Percentiles rank a stretch among this genome's conserved stretches.
phyloP scores from a whole-genome alignment of 441 rosid genomes.

The Corymbia citriodora region DNA sequence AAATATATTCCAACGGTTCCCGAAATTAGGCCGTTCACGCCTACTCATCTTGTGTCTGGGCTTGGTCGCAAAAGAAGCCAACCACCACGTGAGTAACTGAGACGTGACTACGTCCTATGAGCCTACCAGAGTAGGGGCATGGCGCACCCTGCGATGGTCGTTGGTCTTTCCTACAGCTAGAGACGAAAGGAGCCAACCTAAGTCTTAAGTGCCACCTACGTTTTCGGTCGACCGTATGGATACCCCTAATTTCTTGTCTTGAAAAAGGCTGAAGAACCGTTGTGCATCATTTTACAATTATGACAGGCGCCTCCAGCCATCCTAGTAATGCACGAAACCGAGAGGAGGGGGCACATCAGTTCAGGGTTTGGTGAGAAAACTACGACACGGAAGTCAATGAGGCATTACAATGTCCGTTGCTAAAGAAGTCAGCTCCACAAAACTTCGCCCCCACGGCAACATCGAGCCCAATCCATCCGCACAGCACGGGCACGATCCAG shows the following conservation, averaged over 20 bases:
- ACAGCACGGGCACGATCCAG: fast-evolving
- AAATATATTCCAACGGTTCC: too few relatives aligned
- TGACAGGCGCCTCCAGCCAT: not conserved
- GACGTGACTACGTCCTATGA: not conserved
- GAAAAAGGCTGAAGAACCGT: not conserved
- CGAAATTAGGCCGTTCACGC: too few relatives aligned
- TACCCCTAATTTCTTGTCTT: not conserved
- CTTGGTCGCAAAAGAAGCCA: not conserved
- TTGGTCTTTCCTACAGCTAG: not conserved
- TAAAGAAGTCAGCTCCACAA: not conserved
- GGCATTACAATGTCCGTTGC: not conserved
- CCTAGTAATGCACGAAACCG: not conserved
- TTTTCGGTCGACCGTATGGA: not conserved
- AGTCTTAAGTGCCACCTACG: not conserved
- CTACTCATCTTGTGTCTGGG: not conserved
- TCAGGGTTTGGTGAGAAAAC: not conserved
- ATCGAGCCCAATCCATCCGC: not conserved
- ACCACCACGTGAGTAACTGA: not conserved
- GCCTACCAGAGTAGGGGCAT: not conserved
- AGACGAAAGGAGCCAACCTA: not conserved
- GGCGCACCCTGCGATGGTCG: not conserved
- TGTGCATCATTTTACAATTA: not conserved
- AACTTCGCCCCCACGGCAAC: not conserved
- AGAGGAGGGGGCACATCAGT: not conserved
- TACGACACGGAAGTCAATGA: not conserved